phyloP scores from a whole-genome alignment of 2,329 filamentous ascomycete species.

The Waltergamsia citrina region DNA sequence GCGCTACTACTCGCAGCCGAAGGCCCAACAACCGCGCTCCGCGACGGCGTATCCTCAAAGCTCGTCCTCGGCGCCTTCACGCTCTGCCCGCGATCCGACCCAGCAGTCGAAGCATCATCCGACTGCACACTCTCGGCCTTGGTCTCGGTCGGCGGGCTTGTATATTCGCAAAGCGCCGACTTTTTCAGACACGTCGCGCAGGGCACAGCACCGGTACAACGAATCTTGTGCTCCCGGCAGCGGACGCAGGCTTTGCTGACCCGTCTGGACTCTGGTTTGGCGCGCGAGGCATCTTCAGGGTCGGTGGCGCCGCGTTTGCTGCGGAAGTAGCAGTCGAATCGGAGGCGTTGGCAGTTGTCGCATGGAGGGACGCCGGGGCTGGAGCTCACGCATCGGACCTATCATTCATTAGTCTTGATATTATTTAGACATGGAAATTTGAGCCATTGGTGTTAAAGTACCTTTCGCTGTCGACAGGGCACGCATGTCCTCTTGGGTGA shows the following conservation, averaged over 20 bases:
- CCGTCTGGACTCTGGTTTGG: conserved; percentile 2
- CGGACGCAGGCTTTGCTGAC: conserved; percentile 4
- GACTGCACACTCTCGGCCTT: neutral
- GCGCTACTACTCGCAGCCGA: too few species aligned
- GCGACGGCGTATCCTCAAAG: too few species aligned
- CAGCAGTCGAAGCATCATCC: too few species aligned
- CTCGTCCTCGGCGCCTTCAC: too few species aligned
- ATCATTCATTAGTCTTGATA: neutral
- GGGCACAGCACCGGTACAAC: conserved; percentile 3
- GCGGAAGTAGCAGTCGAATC: conserved; percentile 2
- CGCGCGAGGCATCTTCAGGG: neutral
- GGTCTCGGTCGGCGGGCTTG: neutral
- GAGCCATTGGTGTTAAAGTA: neutral
- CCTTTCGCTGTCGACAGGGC: conserved; percentile 3
- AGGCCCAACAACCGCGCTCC: too few species aligned
- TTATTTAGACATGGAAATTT: neutral
- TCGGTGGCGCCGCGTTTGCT: neutral
- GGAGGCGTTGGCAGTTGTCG: conserved; percentile 4
- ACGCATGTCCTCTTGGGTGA: conserved; percentile 4
- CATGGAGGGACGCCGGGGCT: conserved; percentile 2
- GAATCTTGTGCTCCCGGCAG: conserved; percentile 6
- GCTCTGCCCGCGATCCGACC: too few species aligned
- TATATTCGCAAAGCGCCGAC: conserved; percentile 3
- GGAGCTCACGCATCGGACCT: conserved; percentile 2
- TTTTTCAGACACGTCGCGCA: conserved; percentile 4